Conservation (phyloP, 2,329 filamentous ascomycete species). For the Alternaria consortialis region DNA sequence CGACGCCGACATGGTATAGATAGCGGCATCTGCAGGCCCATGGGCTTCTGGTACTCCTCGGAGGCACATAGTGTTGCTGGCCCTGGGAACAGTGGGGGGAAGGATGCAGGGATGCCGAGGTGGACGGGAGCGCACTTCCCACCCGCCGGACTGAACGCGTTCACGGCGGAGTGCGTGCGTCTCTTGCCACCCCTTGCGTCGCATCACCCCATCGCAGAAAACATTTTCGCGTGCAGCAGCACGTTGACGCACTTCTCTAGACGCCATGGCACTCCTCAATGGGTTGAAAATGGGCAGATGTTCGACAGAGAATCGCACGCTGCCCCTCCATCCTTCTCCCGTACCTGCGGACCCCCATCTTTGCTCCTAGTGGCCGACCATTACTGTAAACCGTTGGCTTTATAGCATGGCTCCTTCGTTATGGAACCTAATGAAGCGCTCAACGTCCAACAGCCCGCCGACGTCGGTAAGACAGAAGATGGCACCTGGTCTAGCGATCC, state of each 20-base stretch:
- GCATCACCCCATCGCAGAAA: conserved; percentile 39
- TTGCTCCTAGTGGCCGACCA: conserved; percentile 30
- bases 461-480: conserved; percentile 46
- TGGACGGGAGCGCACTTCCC: conserved; percentile 21
- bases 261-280: conserved; percentile 19
- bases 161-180: conserved; percentile 15
- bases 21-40: background rate
- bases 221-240: conserved; percentile 24
- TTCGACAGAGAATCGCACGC: conserved; percentile 29
- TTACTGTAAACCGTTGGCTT: conserved; percentile 16
- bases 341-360: conserved; percentile 38
- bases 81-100: conserved; percentile 35
- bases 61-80: background rate
- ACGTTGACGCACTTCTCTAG: conserved; percentile 11
- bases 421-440: conserved; percentile 49
- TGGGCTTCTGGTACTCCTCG: conserved; percentile 6
- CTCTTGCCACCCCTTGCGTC: conserved; percentile 24
- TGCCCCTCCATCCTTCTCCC: conserved; percentile 26
- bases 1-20: background rate
- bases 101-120: conserved; percentile 16
- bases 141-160: conserved; percentile 24
- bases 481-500: conserved; percentile 40
- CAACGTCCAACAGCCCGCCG: conserved; percentile 34
- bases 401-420: conserved; percentile 46
- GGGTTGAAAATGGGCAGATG: conserved; percentile 40